These are phyloP conservation scores for Spinacia oleracea DNA, from an alignment of 179 eudicot species.

Conservation along the genomic window DNA sequence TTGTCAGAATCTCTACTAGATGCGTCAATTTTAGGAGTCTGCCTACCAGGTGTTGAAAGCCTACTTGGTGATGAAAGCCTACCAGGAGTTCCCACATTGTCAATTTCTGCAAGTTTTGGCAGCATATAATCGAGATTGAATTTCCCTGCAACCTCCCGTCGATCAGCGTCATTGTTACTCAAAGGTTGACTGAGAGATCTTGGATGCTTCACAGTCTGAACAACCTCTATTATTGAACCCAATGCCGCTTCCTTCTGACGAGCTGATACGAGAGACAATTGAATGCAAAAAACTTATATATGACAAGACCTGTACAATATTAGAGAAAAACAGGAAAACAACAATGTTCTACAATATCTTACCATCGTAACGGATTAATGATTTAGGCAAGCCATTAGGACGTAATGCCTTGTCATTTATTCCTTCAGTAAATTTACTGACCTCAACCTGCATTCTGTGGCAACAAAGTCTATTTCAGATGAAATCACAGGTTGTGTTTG, in stretches of 20 bases:
- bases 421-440: conserved; percentile 97
- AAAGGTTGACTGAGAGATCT: conserved; percentile 46
- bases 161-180: conserved; percentile 32
- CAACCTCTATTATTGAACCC: conserved; percentile 90
- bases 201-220: conserved; percentile 86
- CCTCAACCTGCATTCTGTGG: conserved; percentile 99
- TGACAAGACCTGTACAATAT: background rate
- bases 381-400: conserved; percentile 91
- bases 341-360: background rate
- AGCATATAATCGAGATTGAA: conserved; percentile 45
- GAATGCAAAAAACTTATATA: conserved; percentile 12
- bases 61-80: conserved; percentile 49
- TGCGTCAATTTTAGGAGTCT: conserved; percentile 42
- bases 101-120: conserved; percentile 49
- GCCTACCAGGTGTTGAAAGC: conserved; percentile 48
- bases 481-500: background rate
- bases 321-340: background rate
- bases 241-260: conserved; percentile 94
- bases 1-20: conserved; percentile 42
- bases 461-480: conserved; percentile 20
- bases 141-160: conserved; percentile 42
- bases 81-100: conserved; percentile 44
- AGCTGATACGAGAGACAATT: conserved; percentile 50
- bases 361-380: conserved; percentile 97
- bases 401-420: conserved; percentile 70